Evolutionary conservation across 345 rosid genomes (phyloP), one percentile per base, ranked within the genome.

Genomic region (Clarkia xantiana): DNA sequence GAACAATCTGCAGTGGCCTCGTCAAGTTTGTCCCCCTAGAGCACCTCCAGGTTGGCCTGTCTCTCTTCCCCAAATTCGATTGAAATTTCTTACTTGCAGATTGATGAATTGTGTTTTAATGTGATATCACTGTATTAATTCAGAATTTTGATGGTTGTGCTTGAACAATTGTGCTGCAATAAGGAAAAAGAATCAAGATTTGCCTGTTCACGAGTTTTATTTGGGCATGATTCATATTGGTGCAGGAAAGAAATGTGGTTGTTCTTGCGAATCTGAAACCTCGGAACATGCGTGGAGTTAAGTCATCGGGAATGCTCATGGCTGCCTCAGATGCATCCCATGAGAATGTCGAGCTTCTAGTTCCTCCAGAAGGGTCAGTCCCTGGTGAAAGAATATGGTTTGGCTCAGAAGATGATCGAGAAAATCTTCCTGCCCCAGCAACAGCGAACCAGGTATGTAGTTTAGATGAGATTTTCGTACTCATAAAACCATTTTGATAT

Each of bases 341-440:
- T 62, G 76, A 86, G 55, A 81, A 73, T 54, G 81, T 86, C 18
- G 94, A 90, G 76, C 89, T 75, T 65, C 77, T 86, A 42, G 70
- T 74, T 43, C 97, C 94, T 23, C 97, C 94, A 12, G 59, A 76
- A 19, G 79, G 63, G 7, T 74, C 97, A 1, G 22, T 75, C 40
- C 86, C 91, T 8, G 95, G 97, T 7, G 91, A 81, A 10, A 76
- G 94, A 61, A 69, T 86, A 11, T 90, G 94, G 95, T 86, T 90
- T 70, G 97, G 95, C 19, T 46, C 67, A 4, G 66, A 57, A 43
- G 77, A 74, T 0, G 88, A 75, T n/a, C 63, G 65, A 2, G 66
- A 76, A 23, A 63, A 59, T 36, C 87, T 70, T 53, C 79, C 84
- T 25, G 61, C 68, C 12, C 80, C 87, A 48, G 85, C 82, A 56